These are phyloP conservation scores for Basidiobolus meristosporus DNA, from an alignment of 371 early-diverging fungal genomes.

Conservation along the genomic window DNA sequence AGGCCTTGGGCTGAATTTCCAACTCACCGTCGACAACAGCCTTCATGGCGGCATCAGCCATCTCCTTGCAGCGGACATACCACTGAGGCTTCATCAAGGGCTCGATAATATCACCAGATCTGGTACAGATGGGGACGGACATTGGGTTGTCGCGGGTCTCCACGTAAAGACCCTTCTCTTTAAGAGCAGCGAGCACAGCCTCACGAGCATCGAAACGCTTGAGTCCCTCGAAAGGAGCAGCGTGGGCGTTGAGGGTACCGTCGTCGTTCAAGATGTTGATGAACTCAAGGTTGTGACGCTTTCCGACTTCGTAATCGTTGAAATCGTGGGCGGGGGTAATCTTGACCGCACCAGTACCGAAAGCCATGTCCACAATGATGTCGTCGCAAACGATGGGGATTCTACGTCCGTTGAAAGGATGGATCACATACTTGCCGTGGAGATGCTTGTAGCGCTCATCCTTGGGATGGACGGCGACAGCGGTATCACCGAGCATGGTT, in stretches of 20 bases:
- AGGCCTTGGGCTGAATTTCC: conserved; percentile 74
- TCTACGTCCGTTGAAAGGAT: conserved; percentile 86
- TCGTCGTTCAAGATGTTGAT: conserved; percentile 94
- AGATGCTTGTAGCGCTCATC: conserved; percentile 72
- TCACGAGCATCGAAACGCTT: conserved; percentile 94
- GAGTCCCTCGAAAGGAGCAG: conserved; percentile 73
- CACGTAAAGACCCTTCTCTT: conserved; percentile 74
- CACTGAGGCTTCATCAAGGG: conserved; percentile 98
- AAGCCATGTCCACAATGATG: conserved; percentile 82
- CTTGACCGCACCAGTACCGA: conserved; percentile 99
- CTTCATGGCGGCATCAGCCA: conserved; percentile 77
- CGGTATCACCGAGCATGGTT: conserved; percentile 98
- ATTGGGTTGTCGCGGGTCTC: conserved; percentile 82
- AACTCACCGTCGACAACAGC: conserved; percentile 77
- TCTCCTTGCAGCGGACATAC: conserved; percentile 91
- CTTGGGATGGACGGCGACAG: conserved; percentile 85
- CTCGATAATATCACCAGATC: conserved; percentile 95
- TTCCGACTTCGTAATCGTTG: conserved; percentile 96
- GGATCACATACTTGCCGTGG: conserved; percentile 81
- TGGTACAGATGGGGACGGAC: conserved; percentile 84
- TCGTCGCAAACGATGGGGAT: conserved; percentile 89
- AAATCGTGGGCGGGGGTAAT: conserved; percentile 99
- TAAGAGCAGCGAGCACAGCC: conserved; percentile 71
- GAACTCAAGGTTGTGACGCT: conserved; percentile 82
- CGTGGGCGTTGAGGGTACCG: conserved; percentile 83